A percentile compares a stretch with the other conserved stretches of the same genome.
These are phyloP conservation scores for Nitzschia putrida DNA, from an alignment of 108 stramenopile genomes.

Conservation along the genomic window DNA sequence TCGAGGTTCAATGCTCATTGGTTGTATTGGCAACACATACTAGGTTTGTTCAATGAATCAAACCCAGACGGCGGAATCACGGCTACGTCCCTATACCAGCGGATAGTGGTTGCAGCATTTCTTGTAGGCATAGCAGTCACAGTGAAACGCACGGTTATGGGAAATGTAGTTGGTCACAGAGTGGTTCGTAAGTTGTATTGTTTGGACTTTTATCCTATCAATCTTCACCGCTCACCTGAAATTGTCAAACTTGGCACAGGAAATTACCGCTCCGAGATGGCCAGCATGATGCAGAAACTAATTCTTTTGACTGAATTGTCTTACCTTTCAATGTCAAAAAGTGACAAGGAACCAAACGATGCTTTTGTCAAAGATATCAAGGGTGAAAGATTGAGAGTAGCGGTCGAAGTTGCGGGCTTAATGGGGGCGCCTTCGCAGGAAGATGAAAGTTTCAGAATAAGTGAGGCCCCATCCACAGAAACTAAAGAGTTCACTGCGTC, in stretches of 20 bases:
- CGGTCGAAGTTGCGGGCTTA: neutral
- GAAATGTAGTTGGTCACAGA: conserved; percentile 27
- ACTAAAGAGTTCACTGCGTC: neutral
- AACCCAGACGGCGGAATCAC: conserved; percentile 47
- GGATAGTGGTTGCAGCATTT: conserved; percentile 16
- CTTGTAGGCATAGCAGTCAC: conserved; percentile 15
- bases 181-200: conserved; percentile 33
- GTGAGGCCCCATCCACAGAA: neutral
- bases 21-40: conserved; percentile 38
- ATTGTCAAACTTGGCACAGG: neutral
- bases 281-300: conserved; percentile 21
- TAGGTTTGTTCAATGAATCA: conserved; percentile 35
- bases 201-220: neutral
- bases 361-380: neutral
- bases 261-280: conserved; percentile 23
- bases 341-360: neutral
- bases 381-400: neutral
- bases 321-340: neutral
- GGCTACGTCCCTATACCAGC: conserved; percentile 4
- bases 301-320: conserved; percentile 22
- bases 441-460: neutral
- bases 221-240: neutral
- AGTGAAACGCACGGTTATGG: conserved; percentile 25
- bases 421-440: no score
- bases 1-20: conserved; percentile 41